These are phyloP conservation scores for Cyclanthera cordifolia DNA, from an alignment of 306 rosid species.

Conservation along the genomic window DNA sequence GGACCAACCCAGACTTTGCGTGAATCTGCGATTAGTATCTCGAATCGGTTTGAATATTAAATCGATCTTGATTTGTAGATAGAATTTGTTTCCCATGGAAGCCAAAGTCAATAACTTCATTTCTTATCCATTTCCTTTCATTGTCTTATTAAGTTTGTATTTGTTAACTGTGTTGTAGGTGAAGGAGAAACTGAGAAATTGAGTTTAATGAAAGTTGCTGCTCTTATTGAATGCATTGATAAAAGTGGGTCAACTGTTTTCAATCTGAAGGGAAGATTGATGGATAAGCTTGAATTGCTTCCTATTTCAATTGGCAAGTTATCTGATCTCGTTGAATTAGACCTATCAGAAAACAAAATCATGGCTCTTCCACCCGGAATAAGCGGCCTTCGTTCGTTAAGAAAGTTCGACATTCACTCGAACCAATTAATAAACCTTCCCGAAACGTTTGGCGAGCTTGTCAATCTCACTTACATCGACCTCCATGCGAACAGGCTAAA, in stretches of 20 bases:
- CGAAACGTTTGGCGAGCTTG: slow-evolving; percentile 60
- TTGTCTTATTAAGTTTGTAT: not conserved
- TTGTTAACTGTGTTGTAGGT: slow-evolving; percentile 17
- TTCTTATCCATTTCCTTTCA: not conserved
- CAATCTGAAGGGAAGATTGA: slow-evolving; percentile 66
- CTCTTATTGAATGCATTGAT: slow-evolving; percentile 58
- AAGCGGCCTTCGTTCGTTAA: slow-evolving; percentile 50
- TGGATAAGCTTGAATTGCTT: slow-evolving; percentile 76
- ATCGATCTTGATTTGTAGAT: not conserved
- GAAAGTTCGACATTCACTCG: slow-evolving; percentile 71
- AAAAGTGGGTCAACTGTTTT: slow-evolving; percentile 42
- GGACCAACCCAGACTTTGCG: not conserved
- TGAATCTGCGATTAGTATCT: not conserved
- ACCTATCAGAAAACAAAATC: slow-evolving; percentile 71
- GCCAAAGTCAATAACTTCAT: slow-evolving; percentile 7
- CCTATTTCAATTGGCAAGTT: slow-evolving; percentile 80
- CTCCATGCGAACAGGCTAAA: slow-evolving; percentile 61
- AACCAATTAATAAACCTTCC: slow-evolving; percentile 87
- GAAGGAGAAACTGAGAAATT: slow-evolving; percentile 45
- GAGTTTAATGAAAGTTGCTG: slow-evolving; percentile 77
- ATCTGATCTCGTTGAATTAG: slow-evolving; percentile 43
- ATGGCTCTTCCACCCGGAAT: slow-evolving; percentile 79
- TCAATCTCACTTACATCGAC: slow-evolving; percentile 59
- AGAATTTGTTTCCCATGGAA: not conserved
- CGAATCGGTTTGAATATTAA: not conserved